These are phyloP conservation scores for Astrephomene gubernaculifera DNA, from an alignment of 139 green algal genomes.

Conservation along the genomic window DNA sequence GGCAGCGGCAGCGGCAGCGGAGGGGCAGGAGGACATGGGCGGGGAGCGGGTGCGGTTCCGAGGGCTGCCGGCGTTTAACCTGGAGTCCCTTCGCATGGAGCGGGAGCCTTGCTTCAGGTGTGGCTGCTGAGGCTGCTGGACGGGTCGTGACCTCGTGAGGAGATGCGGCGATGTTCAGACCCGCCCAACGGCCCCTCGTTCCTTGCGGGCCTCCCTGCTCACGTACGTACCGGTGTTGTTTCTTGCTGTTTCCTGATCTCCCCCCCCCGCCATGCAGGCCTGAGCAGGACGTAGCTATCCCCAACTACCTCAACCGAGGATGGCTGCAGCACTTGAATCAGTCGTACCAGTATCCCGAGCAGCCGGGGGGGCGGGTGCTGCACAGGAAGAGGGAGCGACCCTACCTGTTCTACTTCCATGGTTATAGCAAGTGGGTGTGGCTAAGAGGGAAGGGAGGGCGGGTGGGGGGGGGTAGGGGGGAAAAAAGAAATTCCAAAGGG, in stretches of 20 bases:
- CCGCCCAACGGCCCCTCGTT: too few species aligned
- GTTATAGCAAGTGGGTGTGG: constrained; percentile 19
- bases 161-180: too few species aligned
- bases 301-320: constrained; percentile 33
- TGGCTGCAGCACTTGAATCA: neutral
- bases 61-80: neutral
- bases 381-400: neutral
- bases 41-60: constrained; percentile 3
- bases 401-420: constrained; percentile 34
- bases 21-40: neutral
- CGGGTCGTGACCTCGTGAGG: too few species aligned
- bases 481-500: too few species aligned
- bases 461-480: neutral
- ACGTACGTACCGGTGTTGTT: too few species aligned
- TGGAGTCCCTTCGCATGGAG: constrained; percentile 27
- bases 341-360: neutral
- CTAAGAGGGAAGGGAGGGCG: too few species aligned
- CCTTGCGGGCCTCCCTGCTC: too few species aligned
- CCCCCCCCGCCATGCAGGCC: neutral
- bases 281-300: constrained; percentile 36
- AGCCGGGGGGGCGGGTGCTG: neutral
- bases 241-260: too few species aligned
- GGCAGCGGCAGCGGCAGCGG: too few species aligned
- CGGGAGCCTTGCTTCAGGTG: constrained; percentile 45
- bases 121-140: neutral